These are phyloP conservation scores for Drechmeria coniospora DNA, from an alignment of 2,329 filamentous ascomycete genomes.

Conservation along the genomic window DNA sequence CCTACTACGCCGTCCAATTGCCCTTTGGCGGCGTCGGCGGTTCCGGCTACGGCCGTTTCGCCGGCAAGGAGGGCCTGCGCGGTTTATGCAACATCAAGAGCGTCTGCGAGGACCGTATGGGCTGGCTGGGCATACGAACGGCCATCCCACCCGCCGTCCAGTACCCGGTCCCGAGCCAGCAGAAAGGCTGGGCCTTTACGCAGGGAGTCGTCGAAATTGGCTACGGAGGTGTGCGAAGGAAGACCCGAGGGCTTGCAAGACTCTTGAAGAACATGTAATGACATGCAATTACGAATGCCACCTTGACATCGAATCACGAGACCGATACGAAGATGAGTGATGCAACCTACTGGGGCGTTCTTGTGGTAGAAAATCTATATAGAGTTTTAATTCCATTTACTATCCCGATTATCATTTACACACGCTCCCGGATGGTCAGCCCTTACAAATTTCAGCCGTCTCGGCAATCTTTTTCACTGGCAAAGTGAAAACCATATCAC, in stretches of 20 bases:
- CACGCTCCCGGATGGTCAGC: no score
- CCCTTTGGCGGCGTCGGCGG: slow-evolving; percentile 88
- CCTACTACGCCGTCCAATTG: slow-evolving; percentile 83
- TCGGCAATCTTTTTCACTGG: no score
- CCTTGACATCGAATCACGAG: not conserved
- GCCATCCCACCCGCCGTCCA: slow-evolving; percentile 65
- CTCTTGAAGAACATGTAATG: slow-evolving; percentile 28
- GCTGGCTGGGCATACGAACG: slow-evolving; percentile 50
- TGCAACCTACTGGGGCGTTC: no score
- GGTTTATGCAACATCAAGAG: slow-evolving; percentile 79
- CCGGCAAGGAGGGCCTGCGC: slow-evolving; percentile 73
- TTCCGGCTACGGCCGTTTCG: slow-evolving; percentile 86
- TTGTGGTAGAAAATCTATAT: no score
- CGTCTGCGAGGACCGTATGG: slow-evolving; percentile 61
- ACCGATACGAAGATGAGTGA: not conserved
- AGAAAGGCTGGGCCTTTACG: slow-evolving; percentile 48
- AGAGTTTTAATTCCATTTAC: no score
- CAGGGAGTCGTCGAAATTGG: slow-evolving; percentile 45
- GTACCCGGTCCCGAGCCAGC: slow-evolving; percentile 60
- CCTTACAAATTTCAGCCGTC: no score
- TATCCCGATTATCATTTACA: no score
- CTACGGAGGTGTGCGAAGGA: slow-evolving; percentile 29
- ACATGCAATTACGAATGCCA: not conserved
- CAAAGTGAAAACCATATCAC: no score
- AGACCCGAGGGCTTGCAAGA: slow-evolving; percentile 23